These are phyloP conservation scores for Penicillium griseofulvum DNA, from an alignment of 2,329 filamentous ascomycete species.

Conservation along the genomic window DNA sequence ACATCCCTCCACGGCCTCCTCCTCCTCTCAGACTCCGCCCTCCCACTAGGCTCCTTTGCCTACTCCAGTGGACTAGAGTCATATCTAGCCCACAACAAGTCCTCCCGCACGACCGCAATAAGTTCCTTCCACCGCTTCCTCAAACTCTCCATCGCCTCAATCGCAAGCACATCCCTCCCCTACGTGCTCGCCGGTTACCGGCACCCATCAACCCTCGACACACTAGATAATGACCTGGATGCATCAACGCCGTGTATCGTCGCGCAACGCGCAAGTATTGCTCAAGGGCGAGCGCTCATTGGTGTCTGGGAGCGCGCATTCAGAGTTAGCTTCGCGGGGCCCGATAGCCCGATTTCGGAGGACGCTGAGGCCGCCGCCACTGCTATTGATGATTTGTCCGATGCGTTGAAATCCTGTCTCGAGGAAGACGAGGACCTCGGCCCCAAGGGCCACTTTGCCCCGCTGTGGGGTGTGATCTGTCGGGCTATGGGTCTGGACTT, in stretches of 20 bases:
- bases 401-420: slow-evolving; percentile 35
- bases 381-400: slow-evolving; percentile 39
- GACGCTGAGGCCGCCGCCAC: slow-evolving; percentile 23
- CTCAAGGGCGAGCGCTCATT: slow-evolving; percentile 59
- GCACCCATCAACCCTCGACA: slow-evolving; percentile 49
- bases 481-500: slow-evolving; percentile 52
- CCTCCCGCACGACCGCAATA: slow-evolving; percentile 34
- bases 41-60: slow-evolving; percentile 64
- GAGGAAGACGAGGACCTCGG: slow-evolving; percentile 31
- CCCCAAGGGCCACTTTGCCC: slow-evolving; percentile 57
- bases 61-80: slow-evolving; percentile 65
- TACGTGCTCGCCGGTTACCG: slow-evolving; percentile 58
- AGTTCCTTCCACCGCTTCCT: slow-evolving; percentile 56
- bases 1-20: slow-evolving; percentile 54
- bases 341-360: slow-evolving; percentile 7
- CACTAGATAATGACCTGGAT: slow-evolving; percentile 62
- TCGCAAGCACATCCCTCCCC: slow-evolving; percentile 59
- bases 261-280: slow-evolving; percentile 58
- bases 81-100: slow-evolving; percentile 58
- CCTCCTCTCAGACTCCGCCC: slow-evolving; percentile 62
- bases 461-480: slow-evolving; percentile 59
- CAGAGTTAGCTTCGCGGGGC: slow-evolving; percentile 31
- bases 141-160: slow-evolving; percentile 54
- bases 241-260: slow-evolving; percentile 63
- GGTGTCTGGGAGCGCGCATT: slow-evolving; percentile 60